phyloP scores from a whole-genome alignment of 257 asterid genomes.

The Cynanchum wilfordii region DNA sequence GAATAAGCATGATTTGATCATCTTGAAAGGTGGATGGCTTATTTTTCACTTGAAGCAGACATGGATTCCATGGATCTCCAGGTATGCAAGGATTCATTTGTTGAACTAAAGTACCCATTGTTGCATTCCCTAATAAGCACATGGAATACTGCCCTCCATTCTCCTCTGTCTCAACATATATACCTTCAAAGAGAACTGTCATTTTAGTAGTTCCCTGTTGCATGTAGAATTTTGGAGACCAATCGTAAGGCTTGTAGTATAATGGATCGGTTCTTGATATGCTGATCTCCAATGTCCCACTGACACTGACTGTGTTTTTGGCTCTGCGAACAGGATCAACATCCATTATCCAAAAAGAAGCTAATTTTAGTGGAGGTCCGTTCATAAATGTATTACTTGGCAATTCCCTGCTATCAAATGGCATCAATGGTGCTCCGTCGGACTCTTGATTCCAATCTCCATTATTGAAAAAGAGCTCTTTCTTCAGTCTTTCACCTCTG shows the following conservation, averaged over 20 bases:
- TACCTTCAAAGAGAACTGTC: constrained; percentile 15
- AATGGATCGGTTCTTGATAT: not conserved
- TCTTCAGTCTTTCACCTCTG: constrained; percentile 19
- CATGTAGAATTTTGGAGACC: not conserved
- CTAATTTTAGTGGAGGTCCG: constrained; percentile 20
- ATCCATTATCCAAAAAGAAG: constrained; percentile 21
- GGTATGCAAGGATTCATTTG: not conserved
- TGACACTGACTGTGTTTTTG: constrained; percentile 14
- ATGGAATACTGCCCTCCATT: constrained; percentile 12
- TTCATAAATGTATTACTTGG: not conserved
- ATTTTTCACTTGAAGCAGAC: not conserved
- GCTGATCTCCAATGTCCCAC: constrained; percentile 16
- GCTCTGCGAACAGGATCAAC: constrained; percentile 19
- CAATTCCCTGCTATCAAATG: constrained; percentile 5
- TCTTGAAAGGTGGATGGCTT: constrained; percentile 1
- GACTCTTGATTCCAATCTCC: constrained; percentile 24
- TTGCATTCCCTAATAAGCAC: constrained; percentile 20
- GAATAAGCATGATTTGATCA: constrained; percentile 17
- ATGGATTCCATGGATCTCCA: constrained; percentile 9
- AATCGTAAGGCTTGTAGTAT: not conserved
- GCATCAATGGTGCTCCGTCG: constrained; percentile 17
- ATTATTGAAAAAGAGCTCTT: constrained; percentile 14
- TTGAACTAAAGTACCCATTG: not conserved
- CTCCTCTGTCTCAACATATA: constrained; percentile 8
- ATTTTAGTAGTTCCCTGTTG: constrained; percentile 3